A percentile compares a stretch with the other conserved stretches of the same genome.
These are phyloP conservation scores for Rickenella mellea DNA, from an alignment of 768 basidiomycete species.

Conservation along the genomic window DNA sequence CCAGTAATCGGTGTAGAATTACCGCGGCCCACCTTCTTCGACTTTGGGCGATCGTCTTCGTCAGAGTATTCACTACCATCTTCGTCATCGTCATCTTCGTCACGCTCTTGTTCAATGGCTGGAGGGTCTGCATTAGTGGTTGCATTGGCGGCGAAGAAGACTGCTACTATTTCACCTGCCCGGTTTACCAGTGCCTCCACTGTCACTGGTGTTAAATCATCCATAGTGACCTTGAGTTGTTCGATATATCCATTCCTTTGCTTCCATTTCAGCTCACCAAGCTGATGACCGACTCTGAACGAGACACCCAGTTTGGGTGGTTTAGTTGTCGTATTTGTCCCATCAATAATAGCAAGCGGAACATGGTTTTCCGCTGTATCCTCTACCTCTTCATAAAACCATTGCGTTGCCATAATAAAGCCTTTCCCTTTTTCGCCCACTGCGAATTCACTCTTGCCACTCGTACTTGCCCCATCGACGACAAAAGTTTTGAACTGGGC, in stretches of 20 bases:
- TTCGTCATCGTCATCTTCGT: too few relatives aligned
- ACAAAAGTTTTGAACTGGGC: conserved; percentile 15
- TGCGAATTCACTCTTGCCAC: conserved; percentile 9
- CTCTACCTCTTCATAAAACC: conserved; percentile 7
- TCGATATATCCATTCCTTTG: conserved; percentile 1
- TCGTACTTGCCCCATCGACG: conserved; percentile 10
- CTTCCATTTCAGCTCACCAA: conserved; percentile 10
- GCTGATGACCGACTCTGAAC: conserved; percentile 10
- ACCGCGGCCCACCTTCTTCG: too few relatives aligned
- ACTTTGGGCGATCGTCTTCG: too few relatives aligned
- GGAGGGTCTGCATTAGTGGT: background rate
- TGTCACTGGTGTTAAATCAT: background rate
- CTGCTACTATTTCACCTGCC: background rate
- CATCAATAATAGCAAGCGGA: too few relatives aligned
- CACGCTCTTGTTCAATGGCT: too few relatives aligned
- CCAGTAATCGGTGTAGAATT: background rate
- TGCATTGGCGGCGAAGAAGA: background rate
- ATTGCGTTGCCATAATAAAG: conserved; percentile 11
- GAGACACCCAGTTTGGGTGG: conserved; percentile 3
- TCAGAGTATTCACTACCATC: too few relatives aligned
- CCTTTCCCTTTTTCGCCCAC: conserved; percentile 12
- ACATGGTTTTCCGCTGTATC: background rate
- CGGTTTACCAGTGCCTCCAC: background rate
- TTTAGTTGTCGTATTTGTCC: background rate
- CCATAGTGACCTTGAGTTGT: background rate